Percentiles rank a stretch among this genome's conserved stretches.
Evolutionary conservation across 2,329 filamentous ascomycete genomes (phyloP).

Genomic region (Diplocarpon rosae): DNA sequence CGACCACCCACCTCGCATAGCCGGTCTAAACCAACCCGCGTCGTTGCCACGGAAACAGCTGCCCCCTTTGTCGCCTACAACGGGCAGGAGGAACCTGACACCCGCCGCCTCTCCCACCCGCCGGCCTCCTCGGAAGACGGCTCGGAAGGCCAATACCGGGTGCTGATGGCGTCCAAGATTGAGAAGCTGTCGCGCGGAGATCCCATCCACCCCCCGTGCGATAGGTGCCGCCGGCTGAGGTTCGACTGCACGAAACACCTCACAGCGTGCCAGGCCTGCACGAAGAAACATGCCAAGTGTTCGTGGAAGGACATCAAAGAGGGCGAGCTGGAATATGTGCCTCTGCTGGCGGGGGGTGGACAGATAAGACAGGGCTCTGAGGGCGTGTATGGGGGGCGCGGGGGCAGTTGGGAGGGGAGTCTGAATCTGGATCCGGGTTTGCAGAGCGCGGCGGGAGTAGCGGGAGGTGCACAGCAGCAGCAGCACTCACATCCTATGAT

Average conservation of each 20-base stretch:
- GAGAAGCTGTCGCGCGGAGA: constrained; percentile 66
- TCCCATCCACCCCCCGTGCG: constrained; percentile 69
- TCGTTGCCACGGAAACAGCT: constrained; percentile 5
- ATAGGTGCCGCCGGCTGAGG: constrained; percentile 67
- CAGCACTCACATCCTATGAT: neutral
- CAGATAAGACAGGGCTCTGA: neutral
- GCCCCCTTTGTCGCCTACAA: constrained; percentile 10
- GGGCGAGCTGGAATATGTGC: constrained; percentile 40
- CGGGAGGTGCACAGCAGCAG: neutral
- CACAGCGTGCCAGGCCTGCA: constrained; percentile 78
- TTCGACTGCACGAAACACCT: constrained; percentile 79
- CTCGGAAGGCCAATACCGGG: constrained; percentile 34
- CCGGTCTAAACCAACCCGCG: constrained; percentile 13
- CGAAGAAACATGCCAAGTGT: constrained; percentile 83
- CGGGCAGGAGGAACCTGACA: constrained; percentile 16
- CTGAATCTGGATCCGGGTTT: neutral
- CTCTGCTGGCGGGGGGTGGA: neutral
- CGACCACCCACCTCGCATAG: constrained; percentile 13
- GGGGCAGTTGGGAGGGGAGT: neutral
- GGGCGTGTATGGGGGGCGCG: neutral
- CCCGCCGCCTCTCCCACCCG: constrained; percentile 19
- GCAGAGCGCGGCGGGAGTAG: neutral
- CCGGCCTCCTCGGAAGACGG: constrained; percentile 18
- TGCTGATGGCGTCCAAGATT: constrained; percentile 62
- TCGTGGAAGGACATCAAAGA: constrained; percentile 74